These are phyloP conservation scores for Carallia brachiata DNA, from an alignment of 345 rosid genomes.

Conservation along the genomic window DNA sequence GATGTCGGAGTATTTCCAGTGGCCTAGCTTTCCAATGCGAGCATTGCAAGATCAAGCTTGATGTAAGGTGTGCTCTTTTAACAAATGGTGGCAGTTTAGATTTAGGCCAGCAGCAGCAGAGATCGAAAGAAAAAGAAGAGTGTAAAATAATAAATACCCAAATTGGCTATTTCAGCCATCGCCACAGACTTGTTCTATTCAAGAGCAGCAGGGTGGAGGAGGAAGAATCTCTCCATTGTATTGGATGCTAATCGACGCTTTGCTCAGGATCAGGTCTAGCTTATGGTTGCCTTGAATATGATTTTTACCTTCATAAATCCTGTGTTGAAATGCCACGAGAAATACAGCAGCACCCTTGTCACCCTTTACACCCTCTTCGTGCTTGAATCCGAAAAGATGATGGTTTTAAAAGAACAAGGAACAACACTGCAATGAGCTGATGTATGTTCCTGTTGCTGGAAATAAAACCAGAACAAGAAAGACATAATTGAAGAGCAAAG, in stretches of 20 bases:
- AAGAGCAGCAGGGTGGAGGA: neutral
- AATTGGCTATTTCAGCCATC: neutral
- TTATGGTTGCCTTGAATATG: constrained; percentile 11
- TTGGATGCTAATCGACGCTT: neutral
- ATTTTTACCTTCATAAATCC: constrained; percentile 7
- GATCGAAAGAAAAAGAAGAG: too few species aligned
- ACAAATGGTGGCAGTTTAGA: neutral
- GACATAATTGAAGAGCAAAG: too few species aligned
- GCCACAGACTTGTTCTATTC: neutral
- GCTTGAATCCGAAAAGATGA: too few species aligned
- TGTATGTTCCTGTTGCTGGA: too few species aligned
- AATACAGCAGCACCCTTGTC: constrained; percentile 1
- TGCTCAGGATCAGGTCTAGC: neutral
- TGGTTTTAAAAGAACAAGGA: too few species aligned
- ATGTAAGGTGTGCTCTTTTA: neutral
- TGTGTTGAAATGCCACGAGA: constrained; percentile 3
- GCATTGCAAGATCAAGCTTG: neutral
- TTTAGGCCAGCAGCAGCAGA: neutral
- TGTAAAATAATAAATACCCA: too few species aligned
- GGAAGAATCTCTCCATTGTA: neutral
- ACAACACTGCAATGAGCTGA: too few species aligned
- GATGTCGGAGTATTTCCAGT: neutral
- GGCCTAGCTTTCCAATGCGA: neutral
- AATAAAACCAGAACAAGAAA: too few species aligned
- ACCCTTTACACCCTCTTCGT: constrained; percentile 10